Conservation (phyloP, 1,284 basidiomycete species). For the Ceratobasidium sp. region DNA sequence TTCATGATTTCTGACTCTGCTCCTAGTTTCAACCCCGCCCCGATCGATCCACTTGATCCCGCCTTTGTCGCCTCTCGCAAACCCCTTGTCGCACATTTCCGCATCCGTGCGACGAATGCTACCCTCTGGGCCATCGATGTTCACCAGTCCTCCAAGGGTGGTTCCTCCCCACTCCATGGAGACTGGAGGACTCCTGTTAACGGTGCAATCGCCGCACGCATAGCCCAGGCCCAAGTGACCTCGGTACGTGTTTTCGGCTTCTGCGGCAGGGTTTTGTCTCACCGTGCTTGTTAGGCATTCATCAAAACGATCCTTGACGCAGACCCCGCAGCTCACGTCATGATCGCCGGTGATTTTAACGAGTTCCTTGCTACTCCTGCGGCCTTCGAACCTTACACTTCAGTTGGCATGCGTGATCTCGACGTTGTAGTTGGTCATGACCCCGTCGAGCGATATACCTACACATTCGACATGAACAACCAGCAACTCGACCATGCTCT, state of each 20-base stretch:
- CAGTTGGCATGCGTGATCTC: slow-evolving; percentile 63
- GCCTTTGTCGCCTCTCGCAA: slow-evolving; percentile 75
- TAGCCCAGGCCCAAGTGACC: slow-evolving; percentile 66
- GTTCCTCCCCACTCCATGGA: slow-evolving; percentile 69
- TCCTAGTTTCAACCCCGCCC: slow-evolving; percentile 72
- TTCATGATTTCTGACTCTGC: slow-evolving; percentile 14
- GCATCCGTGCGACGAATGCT: slow-evolving; percentile 41
- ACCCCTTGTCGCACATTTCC: slow-evolving; percentile 66
- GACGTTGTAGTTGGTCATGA: slow-evolving; percentile 67
- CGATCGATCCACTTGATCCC: slow-evolving; percentile 69
- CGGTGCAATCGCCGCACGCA: slow-evolving; percentile 65
- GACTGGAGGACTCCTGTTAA: slow-evolving; percentile 74
- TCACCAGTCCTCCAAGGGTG: slow-evolving; percentile 73
- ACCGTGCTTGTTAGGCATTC: slow-evolving; percentile 62
- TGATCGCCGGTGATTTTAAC: slow-evolving; percentile 76
- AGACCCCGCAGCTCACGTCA: slow-evolving; percentile 66
- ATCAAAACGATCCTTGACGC: slow-evolving; percentile 63
- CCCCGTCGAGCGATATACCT: slow-evolving; percentile 71
- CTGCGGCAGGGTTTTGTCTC: neutral
- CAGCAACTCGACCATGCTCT: slow-evolving; percentile 73
- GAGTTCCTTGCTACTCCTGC: slow-evolving; percentile 70
- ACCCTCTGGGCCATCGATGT: slow-evolving; percentile 65
- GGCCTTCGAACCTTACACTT: slow-evolving; percentile 66
- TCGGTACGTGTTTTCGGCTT: slow-evolving; percentile 58
- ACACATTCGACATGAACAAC: slow-evolving; percentile 69